Evolutionary conservation across 148 eudicot genomes (phyloP), one percentile per base, ranked within the genome.

Genomic region (Camellia sinensis): DNA sequence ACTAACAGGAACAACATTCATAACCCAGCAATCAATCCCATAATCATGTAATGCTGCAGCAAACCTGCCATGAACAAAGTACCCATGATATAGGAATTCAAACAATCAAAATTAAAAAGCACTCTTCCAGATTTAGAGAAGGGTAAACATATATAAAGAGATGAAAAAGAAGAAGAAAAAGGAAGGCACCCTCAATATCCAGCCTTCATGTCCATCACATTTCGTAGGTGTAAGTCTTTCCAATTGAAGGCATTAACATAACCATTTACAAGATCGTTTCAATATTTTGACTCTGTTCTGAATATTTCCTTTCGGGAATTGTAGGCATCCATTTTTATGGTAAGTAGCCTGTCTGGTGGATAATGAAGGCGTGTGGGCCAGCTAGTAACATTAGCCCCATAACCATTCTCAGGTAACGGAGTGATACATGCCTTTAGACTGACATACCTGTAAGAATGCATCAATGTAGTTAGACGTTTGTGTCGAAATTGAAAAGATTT

Each of bases 161-260:
- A 67, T 0, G 73, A 19, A 29, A 44, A 71, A 44, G 50, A 19
- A 44, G 22, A 48, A 50, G 1, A 43, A 29, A 80, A 8, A 53
- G n/a, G n/a, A 29, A 0, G 0, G 0, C 87, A 92, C 94, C 97
- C 94, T 86, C 94, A 94, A 80, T 83, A 91, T 76, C 90, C 87
- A 74, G 94, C 90, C 81, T 88, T 89, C 97, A 92, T 92, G 88
- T 92, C 97, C 94, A 92, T 86, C 70, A 89, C 90, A 74, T 92
- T 91, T 18, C 90, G 84, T 59, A 85, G 29, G 79, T 81, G 83
- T 44, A 83, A 22, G 11, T 78, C 80, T 57, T 88, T 89, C 89
- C 89, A 85, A 66, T 64, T 89, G 62, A 85, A 91, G 69, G 79
- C 89, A 67, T 19, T 46, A 3, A 91, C 64, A 79, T 89, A 93